Conservation (phyloP, 495 filamentous ascomycete genomes). For the Penicillium parvum region DNA sequence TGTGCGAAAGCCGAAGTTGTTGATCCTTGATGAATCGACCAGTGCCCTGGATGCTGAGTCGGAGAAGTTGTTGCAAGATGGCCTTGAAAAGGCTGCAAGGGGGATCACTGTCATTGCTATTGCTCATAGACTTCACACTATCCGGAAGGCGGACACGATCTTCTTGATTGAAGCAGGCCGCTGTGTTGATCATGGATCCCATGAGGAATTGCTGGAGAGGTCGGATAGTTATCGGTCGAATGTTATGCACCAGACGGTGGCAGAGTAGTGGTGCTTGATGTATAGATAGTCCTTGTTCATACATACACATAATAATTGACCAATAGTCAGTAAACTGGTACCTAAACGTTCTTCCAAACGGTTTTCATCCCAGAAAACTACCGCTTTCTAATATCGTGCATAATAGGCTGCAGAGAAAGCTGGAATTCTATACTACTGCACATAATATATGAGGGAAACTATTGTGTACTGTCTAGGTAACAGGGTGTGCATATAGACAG, state of each 20-base stretch:
- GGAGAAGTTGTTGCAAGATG: constrained; percentile 66
- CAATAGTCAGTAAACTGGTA: no score
- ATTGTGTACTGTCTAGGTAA: no score
- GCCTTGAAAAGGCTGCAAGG: constrained; percentile 58
- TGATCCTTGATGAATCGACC: constrained; percentile 79
- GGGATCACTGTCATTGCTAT: constrained; percentile 75
- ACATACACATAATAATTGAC: not conserved
- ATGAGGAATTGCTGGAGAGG: constrained; percentile 58
- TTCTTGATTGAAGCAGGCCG: constrained; percentile 66
- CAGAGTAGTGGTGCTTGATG: constrained; percentile 12
- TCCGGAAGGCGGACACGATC: constrained; percentile 70
- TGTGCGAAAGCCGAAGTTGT: constrained; percentile 62
- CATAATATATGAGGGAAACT: no score
- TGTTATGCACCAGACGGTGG: constrained; percentile 43
- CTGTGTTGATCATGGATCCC: constrained; percentile 64
- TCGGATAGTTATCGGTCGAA: constrained; percentile 57
- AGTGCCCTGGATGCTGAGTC: constrained; percentile 69
- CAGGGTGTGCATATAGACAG: no score
- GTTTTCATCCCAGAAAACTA: no score
- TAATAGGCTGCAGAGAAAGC: no score
- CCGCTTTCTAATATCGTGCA: no score
- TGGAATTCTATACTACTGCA: no score
- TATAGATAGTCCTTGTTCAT: constrained; percentile 2
- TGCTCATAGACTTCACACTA: constrained; percentile 75
- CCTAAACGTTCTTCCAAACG: no score